Base-by-base conservation (phyloP, 768 basidiomycete species). In the Gautieria morchelliformis region DNA sequence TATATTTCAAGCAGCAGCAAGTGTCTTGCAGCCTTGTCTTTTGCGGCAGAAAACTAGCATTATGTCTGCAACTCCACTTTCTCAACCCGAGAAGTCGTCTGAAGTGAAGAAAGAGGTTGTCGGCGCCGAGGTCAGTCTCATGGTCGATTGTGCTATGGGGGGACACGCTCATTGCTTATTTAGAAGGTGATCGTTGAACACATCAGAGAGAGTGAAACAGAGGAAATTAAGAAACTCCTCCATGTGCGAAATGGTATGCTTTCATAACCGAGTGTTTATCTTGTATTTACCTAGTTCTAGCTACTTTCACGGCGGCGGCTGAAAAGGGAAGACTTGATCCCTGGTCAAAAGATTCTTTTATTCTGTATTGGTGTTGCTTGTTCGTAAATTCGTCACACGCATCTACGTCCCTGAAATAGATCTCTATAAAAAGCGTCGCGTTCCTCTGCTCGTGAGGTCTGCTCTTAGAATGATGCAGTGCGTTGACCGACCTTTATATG, bases 331-430 rank as follows among this genome's bases (percentile, higher is more conserved):
- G 52, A 9, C 58, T 66, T 12, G 60, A 63, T 30, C 63, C 66
- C 17, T 65, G 63, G 65, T 61, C 65, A 9, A 63, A 60, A 33
- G 65, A 64, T 20, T 64, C 66, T 19, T 51, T 64, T 30, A 49
- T 63, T 32, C 65, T 66, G 35, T 67, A 65, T 50, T 49, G 46
- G 15, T 62, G 62, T 60, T 63, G 66, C 41, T 66, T 67, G 62
- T 66, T 17, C 59, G 59, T 58, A 3, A 24, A 35, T 32, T 52
- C 24, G 15, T 22, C 17, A 14, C 30, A 10, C 49, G 15, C 17
- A 22, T 52, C 14, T 15, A 12, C 41, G 7, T 53, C 24, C n/a
- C 10, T 30, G 15, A 32, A 17, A 30, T 33, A 17, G 0, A 15
- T 12, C 7, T 14, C 20, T 20, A 17, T 11, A 15, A 32, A 3